Base-by-base conservation (phyloP, 176 grass and related monocot genomes). In the Musa schizocarpa region DNA sequence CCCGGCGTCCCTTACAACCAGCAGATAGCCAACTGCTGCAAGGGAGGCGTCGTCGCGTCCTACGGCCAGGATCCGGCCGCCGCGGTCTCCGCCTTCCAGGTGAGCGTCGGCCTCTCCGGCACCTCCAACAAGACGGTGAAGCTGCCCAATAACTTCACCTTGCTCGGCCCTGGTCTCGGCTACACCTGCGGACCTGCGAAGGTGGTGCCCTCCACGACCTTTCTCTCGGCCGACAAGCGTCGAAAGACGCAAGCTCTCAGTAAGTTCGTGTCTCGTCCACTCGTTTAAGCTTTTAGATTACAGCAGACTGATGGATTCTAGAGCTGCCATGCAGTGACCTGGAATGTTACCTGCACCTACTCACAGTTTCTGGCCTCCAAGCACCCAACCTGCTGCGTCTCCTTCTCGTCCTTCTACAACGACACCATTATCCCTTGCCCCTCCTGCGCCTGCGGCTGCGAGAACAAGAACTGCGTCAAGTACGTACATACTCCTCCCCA, bases 1-100 rank as follows among this genome's bases (percentile, higher is more conserved):
- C 94, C 95, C 0, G 95, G 95, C 14, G 95, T 98, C 17, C 95
- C 95, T 49, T 98, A 91, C 88, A 98, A 98, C 81, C 90, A 98
- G 81, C 95, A 98, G 83, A 94, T 98, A 68, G 95, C 95, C 54
- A 98, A 94, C 85, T 98, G 95, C 87, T 98, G 95, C 88, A 90
- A 91, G 59, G 95, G 78, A 9, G 95, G 95, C 17, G 95, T 98
- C 5, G 71, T 98, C 8, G 74, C 86, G 5, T 83, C 95, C 66
- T 98, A 81, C 66, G 90, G 95, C 17, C 95, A 98, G 84, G 90
- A 99, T 69, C 86, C 81, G 0, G 81, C 86, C 0, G 82, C 65
- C 1, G 53, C 95, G 6, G 75, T 91, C 50, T 86, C 95, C 1
- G 63, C 95, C 24, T 98, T 98, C 81, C 95, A 98, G 88, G 88